A percentile compares a stretch with the other conserved stretches of the same genome.
Conservation (phyloP, 1,139 yeast species). For the Pichia sp. region DNA sequence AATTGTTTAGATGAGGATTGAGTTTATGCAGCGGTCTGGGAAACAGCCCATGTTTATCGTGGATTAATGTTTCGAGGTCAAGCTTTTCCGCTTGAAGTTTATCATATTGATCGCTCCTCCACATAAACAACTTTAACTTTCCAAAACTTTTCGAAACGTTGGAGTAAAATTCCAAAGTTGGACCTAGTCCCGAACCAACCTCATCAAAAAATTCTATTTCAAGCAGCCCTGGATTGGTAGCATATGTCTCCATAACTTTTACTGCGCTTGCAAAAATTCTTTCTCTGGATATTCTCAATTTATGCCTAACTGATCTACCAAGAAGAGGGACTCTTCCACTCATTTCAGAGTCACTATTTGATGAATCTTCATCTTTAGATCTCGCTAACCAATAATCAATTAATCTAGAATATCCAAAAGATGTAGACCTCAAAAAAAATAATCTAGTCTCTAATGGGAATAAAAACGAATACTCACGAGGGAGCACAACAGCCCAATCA, state of each 20-base stretch:
- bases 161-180: slow-evolving; percentile 89
- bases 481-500: slow-evolving; percentile 70
- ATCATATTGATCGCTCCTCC: slow-evolving; percentile 49
- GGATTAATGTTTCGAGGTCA: slow-evolving; percentile 35
- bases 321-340: slow-evolving; percentile 31
- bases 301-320: slow-evolving; percentile 77
- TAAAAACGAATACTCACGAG: slow-evolving; percentile 69
- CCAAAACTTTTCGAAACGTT: slow-evolving; percentile 71
- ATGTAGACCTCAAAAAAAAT: slow-evolving; percentile 74
- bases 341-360: slow-evolving; percentile 6
- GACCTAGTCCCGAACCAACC: slow-evolving; percentile 95
- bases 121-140: slow-evolving; percentile 48
- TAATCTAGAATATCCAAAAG: slow-evolving; percentile 84
- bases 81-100: slow-evolving; percentile 13
- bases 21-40: slow-evolving; percentile 52
- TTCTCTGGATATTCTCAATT: slow-evolving; percentile 68
- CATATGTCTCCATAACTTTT: slow-evolving; percentile 70
- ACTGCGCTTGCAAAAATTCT: slow-evolving; percentile 71
- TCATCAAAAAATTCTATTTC: slow-evolving; percentile 89
- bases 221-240: slow-evolving; percentile 69
- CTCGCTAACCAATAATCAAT: slow-evolving; percentile 71
- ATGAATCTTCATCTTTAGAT: slow-evolving; percentile 29
- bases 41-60: slow-evolving; percentile 50
- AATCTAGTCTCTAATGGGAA: slow-evolving; percentile 81
- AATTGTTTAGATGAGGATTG: slow-evolving; percentile 36